phyloP scores from a whole-genome alignment of 805 yeast species.

The Cyberlindnera japonica region DNA sequence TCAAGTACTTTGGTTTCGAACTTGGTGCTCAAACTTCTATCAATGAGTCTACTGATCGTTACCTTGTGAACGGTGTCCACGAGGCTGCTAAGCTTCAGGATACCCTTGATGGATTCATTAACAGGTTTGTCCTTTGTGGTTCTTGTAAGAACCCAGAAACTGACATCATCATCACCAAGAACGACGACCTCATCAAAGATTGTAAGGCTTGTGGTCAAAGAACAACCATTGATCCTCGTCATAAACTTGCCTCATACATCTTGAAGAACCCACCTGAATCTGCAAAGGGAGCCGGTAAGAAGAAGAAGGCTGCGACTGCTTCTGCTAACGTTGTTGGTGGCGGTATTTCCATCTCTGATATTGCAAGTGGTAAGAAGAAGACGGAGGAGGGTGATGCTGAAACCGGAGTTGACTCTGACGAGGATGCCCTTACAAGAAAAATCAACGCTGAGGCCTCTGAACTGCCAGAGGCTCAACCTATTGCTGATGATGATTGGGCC shows the following conservation, averaged over 20 bases:
- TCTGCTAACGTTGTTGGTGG: slow-evolving; percentile 88
- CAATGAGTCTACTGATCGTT: slow-evolving; percentile 78
- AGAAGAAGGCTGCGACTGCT: slow-evolving; percentile 78
- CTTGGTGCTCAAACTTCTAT: slow-evolving; percentile 93
- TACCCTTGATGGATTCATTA: slow-evolving; percentile 88
- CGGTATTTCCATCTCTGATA: slow-evolving; percentile 75
- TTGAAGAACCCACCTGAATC: slow-evolving; percentile 82
- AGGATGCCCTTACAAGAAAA: slow-evolving; percentile 71
- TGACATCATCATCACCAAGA: slow-evolving; percentile 75
- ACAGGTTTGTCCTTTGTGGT: slow-evolving; percentile 88
- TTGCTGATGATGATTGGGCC: slow-evolving; percentile 93
- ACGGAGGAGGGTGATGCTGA: slow-evolving; percentile 39
- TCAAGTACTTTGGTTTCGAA: slow-evolving; percentile 94
- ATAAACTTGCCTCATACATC: slow-evolving; percentile 81
- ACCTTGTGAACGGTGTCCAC: slow-evolving; percentile 91
- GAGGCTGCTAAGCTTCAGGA: slow-evolving; percentile 90
- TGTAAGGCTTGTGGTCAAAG: slow-evolving; percentile 98
- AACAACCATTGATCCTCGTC: slow-evolving; percentile 78
- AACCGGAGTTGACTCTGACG: slow-evolving; percentile 63
- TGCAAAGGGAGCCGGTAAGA: slow-evolving; percentile 42
- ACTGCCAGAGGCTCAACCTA: slow-evolving; percentile 55
- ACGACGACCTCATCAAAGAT: slow-evolving; percentile 76
- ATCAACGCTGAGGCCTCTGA: slow-evolving; percentile 82
- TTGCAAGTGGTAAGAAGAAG: slow-evolving; percentile 51
- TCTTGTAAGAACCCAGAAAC: slow-evolving; percentile 98